Conservation (phyloP, 2,329 filamentous ascomycete genomes). For the Fonsecaea pugnacius region DNA sequence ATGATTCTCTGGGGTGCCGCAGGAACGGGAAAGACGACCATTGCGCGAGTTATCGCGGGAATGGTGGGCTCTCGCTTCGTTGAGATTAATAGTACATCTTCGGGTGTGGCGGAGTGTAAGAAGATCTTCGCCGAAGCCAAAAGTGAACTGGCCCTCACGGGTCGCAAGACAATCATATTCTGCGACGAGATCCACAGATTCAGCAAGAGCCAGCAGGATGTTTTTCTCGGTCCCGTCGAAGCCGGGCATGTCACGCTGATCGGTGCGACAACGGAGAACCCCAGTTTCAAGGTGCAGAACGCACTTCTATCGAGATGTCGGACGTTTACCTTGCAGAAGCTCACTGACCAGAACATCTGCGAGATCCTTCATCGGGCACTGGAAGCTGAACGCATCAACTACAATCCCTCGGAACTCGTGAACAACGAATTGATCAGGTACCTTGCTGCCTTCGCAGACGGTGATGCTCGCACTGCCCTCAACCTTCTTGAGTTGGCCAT, state of each 20-base stretch:
- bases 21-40: constrained; percentile 64
- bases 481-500: constrained; percentile 91
- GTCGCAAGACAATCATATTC: constrained; percentile 92
- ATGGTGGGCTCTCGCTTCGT: constrained; percentile 84
- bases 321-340: constrained; percentile 81
- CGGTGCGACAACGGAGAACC: constrained; percentile 95
- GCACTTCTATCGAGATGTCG: constrained; percentile 87
- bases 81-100: constrained; percentile 92
- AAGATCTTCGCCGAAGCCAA: constrained; percentile 85
- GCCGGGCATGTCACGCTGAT: constrained; percentile 87
- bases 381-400: constrained; percentile 50
- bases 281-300: constrained; percentile 87
- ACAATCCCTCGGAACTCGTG: constrained; percentile 61
- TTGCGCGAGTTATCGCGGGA: constrained; percentile 85
- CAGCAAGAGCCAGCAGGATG: constrained; percentile 89
- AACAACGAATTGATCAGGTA: constrained; percentile 79
- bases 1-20: constrained; percentile 81
- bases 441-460: constrained; percentile 83
- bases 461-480: constrained; percentile 88
- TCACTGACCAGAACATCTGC: constrained; percentile 72
- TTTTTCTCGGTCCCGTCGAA: constrained; percentile 91
- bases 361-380: constrained; percentile 78
- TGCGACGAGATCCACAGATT: constrained; percentile 97
- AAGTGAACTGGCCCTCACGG: constrained; percentile 78
- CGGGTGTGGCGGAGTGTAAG: constrained; percentile 87